These are phyloP conservation scores for Trametes punicea DNA, from an alignment of 768 basidiomycete genomes.

Conservation along the genomic window DNA sequence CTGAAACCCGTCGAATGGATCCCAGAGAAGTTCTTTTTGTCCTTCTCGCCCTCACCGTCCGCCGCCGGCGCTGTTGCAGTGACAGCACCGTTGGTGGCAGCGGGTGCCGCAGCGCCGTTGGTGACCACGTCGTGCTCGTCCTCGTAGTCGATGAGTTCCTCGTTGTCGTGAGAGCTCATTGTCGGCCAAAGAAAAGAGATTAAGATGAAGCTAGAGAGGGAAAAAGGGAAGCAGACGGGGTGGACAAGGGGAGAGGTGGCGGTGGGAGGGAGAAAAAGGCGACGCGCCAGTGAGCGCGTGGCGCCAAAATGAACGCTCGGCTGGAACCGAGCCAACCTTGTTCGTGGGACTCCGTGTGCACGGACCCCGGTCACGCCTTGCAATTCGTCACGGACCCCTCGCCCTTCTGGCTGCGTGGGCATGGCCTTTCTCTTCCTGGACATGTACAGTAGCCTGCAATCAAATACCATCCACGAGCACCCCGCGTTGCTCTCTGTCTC, in stretches of 20 bases:
- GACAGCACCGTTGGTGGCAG: conserved; percentile 48
- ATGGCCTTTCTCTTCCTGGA: not conserved
- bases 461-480: not conserved
- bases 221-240: conserved; percentile 23
- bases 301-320: conserved; percentile 17
- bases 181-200: conserved; percentile 25
- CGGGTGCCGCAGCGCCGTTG: conserved; percentile 46
- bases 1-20: conserved; percentile 99
- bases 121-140: conserved; percentile 81
- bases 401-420: not conserved
- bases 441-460: not conserved
- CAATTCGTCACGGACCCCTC: not conserved
- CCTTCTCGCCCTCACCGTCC: conserved; percentile 59
- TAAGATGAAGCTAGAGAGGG: conserved; percentile 30
- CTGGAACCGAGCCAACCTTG: conserved; percentile 6
- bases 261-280: conserved; percentile 28
- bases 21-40: conserved; percentile 98
- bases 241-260: conserved; percentile 21
- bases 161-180: conserved; percentile 85
- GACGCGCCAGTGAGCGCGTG: conserved; percentile 18
- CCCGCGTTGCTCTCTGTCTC: not conserved
- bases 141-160: conserved; percentile 93
- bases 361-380: conserved; percentile 18
- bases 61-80: conserved; percentile 48
- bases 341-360: conserved; percentile 5